Base-by-base conservation (phyloP, 257 asterid genomes). In the Sherardia arvensis region DNA sequence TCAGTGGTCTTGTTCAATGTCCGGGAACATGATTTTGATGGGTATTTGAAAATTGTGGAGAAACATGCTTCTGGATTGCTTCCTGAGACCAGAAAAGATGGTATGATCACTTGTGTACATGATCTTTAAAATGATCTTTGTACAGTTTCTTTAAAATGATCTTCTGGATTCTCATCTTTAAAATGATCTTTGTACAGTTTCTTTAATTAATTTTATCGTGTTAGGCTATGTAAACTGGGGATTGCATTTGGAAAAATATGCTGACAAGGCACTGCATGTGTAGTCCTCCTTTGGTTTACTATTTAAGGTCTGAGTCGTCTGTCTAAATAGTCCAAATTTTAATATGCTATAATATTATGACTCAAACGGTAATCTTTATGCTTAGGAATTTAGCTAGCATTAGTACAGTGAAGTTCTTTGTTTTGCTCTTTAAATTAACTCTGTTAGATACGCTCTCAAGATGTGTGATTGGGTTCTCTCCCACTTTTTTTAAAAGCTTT, bases 81-180 rank as follows among this genome's bases (percentile, higher is more conserved):
- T 25, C 95, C 97, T 53, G 98, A 92, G 87, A 92, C 84, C 89
- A 82, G 82, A 76, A 92, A 84, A 84, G 98, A 92, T 66, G 98
- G 98, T 89, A 74, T 80, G 88, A 65, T 40, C 67, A 65, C 68
- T 8, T 72, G 64, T 22, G 43, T 45, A 60, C 25, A 4, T 53
- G 34, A 2, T 36, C 14, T 8, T 40, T 22, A 1, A 1, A 56
- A 20, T n/a, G 9, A 58, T 7, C 30, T n/a, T n/a, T n/a, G n/a
- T n/a, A n/a, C n/a, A n/a, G n/a, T n/a, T n/a, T n/a, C n/a, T n/a
- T n/a, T n/a, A 7, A 38, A n/a, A n/a, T n/a, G n/a, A n/a, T n/a
- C n/a, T n/a, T n/a, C n/a, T n/a, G n/a, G n/a, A n/a, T n/a, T n/a
- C n/a, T n/a, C 7, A 4, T 40, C 12, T 11, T 47, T 26, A 1